Conservation (phyloP, 2,329 filamentous ascomycete species). For the Lecanicillium sp. region DNA sequence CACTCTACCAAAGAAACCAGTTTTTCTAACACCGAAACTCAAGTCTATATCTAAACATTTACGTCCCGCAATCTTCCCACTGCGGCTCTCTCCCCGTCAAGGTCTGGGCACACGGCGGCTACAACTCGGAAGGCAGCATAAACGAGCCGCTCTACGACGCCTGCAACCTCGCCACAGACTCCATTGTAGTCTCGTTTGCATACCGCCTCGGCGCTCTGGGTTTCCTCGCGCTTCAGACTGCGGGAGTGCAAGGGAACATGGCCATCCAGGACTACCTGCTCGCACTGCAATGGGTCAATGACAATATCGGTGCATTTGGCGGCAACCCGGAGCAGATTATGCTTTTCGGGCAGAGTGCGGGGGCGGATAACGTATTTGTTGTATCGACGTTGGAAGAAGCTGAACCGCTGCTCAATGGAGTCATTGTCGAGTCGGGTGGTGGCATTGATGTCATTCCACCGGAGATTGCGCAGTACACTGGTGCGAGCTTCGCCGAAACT, state of each 20-base stretch:
- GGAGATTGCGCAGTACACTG: slow-evolving; percentile 8
- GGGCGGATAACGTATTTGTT: slow-evolving; percentile 1
- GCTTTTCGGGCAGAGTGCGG: slow-evolving; percentile 4
- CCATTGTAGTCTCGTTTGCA: slow-evolving; percentile 30
- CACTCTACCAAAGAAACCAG: background rate
- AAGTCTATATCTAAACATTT: slow-evolving; percentile 12
- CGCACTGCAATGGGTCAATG: slow-evolving; percentile 38
- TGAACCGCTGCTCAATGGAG: slow-evolving; percentile 14
- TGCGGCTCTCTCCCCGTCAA: slow-evolving; percentile 11
- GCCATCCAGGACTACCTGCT: slow-evolving; percentile 15
- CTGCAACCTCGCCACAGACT: slow-evolving; percentile 17
- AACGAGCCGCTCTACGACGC: slow-evolving; percentile 11
- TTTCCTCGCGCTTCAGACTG: slow-evolving; percentile 15
- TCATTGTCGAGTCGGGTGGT: slow-evolving; percentile 11
- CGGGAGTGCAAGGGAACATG: slow-evolving; percentile 12
- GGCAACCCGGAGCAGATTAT: background rate
- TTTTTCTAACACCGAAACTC: background rate
- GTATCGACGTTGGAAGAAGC: background rate
- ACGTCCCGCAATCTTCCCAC: slow-evolving; percentile 7
- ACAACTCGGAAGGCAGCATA: slow-evolving; percentile 8
- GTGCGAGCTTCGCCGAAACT: slow-evolving; percentile 10
- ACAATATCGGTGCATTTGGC: slow-evolving; percentile 9
- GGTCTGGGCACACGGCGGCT: slow-evolving; percentile 13
- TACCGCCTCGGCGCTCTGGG: slow-evolving; percentile 31
- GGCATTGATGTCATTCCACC: slow-evolving; percentile 6